Percentiles rank a stretch among this genome's conserved stretches.
Evolutionary conservation across 75 land plant species (phyloP).

Genomic region (Ceratopteris richardii): DNA sequence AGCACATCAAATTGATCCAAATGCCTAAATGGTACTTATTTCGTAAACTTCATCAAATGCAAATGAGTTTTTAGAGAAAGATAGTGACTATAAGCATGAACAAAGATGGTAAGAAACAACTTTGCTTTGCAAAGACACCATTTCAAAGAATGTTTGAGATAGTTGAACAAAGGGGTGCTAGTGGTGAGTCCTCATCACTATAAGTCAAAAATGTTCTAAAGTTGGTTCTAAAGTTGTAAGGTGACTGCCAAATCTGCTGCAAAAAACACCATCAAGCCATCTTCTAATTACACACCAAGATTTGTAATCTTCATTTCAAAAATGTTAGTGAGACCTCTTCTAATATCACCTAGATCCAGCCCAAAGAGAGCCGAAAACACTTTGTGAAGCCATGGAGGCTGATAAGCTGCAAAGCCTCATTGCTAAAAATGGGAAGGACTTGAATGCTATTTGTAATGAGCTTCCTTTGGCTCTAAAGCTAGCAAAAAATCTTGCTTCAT

Average conservation of each 20-base stretch:
- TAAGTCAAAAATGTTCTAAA: too few relatives aligned
- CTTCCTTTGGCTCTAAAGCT: constrained; percentile 37
- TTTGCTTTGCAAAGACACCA: too few relatives aligned
- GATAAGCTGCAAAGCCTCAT: constrained; percentile 46
- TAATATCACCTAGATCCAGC: background rate
- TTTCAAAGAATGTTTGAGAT: too few relatives aligned
- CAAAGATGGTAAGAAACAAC: too few relatives aligned
- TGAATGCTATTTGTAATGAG: constrained; percentile 30
- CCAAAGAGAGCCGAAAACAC: constrained; percentile 10
- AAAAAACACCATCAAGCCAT: background rate
- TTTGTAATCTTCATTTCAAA: background rate
- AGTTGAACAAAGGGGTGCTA: too few relatives aligned
- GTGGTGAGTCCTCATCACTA: too few relatives aligned
- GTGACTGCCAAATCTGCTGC: constrained; percentile 4
- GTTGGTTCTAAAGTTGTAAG: too few relatives aligned
- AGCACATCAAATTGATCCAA: constrained; percentile 74
- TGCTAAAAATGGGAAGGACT: constrained; percentile 39
- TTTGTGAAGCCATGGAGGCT: constrained; percentile 55
- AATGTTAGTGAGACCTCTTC: background rate
- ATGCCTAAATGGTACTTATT: constrained; percentile 78
- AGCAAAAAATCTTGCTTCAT: constrained; percentile 51
- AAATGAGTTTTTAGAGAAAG: constrained; percentile 3
- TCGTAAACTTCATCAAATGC: constrained; percentile 24
- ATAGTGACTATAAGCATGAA: constrained; percentile 1
- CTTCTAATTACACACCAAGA: background rate